Conservation (phyloP, 768 basidiomycete species). For the Psilocybe azurescens region DNA sequence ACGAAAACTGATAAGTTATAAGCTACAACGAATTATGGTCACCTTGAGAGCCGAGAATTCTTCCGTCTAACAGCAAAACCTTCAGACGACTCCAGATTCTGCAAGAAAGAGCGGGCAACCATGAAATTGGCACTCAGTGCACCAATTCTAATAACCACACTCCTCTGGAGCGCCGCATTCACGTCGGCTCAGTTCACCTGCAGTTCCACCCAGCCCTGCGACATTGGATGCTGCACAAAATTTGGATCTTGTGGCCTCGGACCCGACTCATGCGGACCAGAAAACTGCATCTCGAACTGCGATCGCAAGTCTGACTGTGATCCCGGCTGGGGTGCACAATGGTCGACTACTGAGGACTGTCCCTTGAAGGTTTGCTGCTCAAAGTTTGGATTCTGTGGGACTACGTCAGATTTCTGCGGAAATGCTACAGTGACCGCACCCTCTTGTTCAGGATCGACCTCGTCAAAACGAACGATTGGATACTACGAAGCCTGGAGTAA, state of each 20-base stretch:
- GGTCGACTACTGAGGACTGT: not conserved
- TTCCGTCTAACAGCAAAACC: not conserved
- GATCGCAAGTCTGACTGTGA: constrained; percentile 5
- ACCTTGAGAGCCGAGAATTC: not conserved
- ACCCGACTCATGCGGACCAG: not conserved
- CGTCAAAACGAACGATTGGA: not conserved
- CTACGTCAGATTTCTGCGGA: constrained; percentile 1
- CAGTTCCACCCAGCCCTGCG: not conserved
- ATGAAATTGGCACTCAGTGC: not conserved
- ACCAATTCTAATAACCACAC: not conserved
- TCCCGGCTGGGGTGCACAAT: not conserved
- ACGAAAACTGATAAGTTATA: not conserved
- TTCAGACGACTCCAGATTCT: not conserved
- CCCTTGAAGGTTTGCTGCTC: constrained; percentile 1
- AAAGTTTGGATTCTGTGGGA: constrained; percentile 2
- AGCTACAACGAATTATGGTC: not conserved
- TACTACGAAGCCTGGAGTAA: not conserved
- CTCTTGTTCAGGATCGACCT: not conserved
- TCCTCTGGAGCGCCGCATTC: not conserved
- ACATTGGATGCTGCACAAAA: not conserved
- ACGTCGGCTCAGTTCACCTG: not conserved
- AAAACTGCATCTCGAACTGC: constrained; percentile 3
- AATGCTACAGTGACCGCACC: not conserved
- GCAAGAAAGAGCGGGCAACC: not conserved
- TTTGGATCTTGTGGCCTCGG: not conserved